A percentile compares a stretch with the other conserved stretches of the same genome.
phyloP scores from a whole-genome alignment of 2,329 filamentous ascomycete species.

The Alternaria brassicae region DNA sequence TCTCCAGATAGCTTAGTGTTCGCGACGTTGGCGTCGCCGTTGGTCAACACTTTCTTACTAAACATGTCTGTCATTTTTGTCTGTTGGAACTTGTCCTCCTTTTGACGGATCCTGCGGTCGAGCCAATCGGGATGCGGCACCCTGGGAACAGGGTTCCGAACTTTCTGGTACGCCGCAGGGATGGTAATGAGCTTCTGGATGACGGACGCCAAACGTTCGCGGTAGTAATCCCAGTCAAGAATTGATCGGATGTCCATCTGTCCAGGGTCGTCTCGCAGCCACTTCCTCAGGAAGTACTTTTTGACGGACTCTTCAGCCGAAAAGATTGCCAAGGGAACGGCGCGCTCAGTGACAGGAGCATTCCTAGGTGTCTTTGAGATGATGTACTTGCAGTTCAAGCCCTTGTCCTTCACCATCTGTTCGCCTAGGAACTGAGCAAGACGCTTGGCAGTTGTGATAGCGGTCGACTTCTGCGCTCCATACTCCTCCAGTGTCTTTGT shows the following conservation, averaged over 20 bases:
- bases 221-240: conserved; percentile 97
- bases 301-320: conserved; percentile 90
- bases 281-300: conserved; percentile 88
- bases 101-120: conserved; percentile 88
- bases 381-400: conserved; percentile 99
- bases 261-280: conserved; percentile 89
- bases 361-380: conserved; percentile 87
- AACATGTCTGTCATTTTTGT: conserved; percentile 98
- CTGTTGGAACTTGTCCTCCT: conserved; percentile 97
- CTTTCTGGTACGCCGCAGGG: conserved; percentile 91
- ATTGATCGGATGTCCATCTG: conserved; percentile 90
- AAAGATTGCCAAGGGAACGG: conserved; percentile 95
- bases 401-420: conserved; percentile 99
- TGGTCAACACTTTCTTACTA: conserved; percentile 72
- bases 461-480: conserved; percentile 92
- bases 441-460: conserved; percentile 96
- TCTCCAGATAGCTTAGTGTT: conserved; percentile 67
- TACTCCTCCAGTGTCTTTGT: conserved; percentile 97
- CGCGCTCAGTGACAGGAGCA: conserved; percentile 92
- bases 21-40: conserved; percentile 71
- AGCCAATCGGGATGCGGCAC: conserved; percentile 97
- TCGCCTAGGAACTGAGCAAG: conserved; percentile 95
- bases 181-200: conserved; percentile 99
- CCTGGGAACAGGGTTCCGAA: conserved; percentile 91
- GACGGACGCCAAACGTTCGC: conserved; percentile 92